Evolutionary conservation across 106 monocot genomes (phyloP).

Genomic region (Iris macrosiphon): DNA sequence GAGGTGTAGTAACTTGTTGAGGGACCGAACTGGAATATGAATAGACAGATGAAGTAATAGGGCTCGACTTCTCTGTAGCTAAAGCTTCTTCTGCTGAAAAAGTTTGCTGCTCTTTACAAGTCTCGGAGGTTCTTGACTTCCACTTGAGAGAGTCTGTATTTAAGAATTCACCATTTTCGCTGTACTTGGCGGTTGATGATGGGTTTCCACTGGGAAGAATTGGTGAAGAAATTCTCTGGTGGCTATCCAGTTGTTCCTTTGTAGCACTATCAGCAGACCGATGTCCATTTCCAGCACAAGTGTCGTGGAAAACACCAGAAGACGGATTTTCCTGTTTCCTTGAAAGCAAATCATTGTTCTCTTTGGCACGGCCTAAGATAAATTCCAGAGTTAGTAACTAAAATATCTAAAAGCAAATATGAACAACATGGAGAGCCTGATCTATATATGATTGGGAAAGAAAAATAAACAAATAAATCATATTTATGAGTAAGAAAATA

Average conservation of each 20-base stretch:
- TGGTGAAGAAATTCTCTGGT: background rate
- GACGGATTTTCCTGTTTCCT: background rate
- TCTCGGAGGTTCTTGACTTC: background rate
- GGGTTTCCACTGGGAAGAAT: background rate
- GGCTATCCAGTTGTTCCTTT: background rate
- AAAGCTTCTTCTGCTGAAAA: background rate
- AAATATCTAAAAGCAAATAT: background rate
- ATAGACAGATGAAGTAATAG: background rate
- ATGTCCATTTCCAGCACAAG: background rate
- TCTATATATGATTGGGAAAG: background rate
- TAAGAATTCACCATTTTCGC: background rate
- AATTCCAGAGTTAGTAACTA: background rate
- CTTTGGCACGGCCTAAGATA: background rate
- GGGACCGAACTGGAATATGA: background rate
- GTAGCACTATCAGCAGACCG: background rate
- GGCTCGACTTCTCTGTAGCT: background rate
- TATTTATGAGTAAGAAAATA: background rate
- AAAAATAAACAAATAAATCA: background rate
- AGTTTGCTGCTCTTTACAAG: background rate
- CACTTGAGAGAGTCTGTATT: background rate
- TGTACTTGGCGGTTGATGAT: background rate
- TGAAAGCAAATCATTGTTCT: background rate
- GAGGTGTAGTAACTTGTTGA: background rate
- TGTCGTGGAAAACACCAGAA: background rate
- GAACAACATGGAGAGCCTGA: no score